phyloP scores from a whole-genome alignment of 164 flowering plant species.

The Macadamia integrifolia region DNA sequence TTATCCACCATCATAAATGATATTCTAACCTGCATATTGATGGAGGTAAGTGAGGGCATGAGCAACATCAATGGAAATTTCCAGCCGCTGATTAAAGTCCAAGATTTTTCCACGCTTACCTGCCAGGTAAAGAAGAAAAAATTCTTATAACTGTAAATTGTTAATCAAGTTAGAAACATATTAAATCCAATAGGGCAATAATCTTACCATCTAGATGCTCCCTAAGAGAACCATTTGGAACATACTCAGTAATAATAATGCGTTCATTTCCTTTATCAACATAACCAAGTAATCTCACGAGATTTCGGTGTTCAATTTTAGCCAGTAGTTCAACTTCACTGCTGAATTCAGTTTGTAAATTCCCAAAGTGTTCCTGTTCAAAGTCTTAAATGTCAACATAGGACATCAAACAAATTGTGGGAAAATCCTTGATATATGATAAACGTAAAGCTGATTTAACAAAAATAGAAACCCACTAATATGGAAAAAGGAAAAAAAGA shows the following conservation, averaged over 20 bases:
- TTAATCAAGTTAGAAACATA: not conserved
- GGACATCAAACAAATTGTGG: not conserved
- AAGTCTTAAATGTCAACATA: constrained; percentile 7
- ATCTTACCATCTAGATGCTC: constrained; percentile 94
- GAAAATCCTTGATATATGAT: not conserved
- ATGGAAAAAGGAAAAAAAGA: too few relatives aligned
- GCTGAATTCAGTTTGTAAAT: constrained; percentile 59
- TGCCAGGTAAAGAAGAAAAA: constrained; percentile 28
- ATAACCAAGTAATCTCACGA: constrained; percentile 89
- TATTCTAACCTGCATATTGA: constrained; percentile 55
- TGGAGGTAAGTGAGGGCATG: constrained; percentile 93
- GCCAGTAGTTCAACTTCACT: constrained; percentile 88
- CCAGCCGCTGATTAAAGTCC: constrained; percentile 89
- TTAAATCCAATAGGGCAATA: not conserved
- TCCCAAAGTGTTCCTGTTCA: constrained; percentile 65
- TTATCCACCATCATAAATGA: too few relatives aligned
- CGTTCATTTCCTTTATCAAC: constrained; percentile 85
- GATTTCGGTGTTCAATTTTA: constrained; percentile 85
- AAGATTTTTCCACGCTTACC: constrained; percentile 65
- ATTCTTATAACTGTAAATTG: not conserved
- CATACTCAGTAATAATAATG: constrained; percentile 79
- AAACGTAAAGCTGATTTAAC: not conserved
- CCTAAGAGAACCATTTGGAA: constrained; percentile 89
- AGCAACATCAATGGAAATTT: constrained; percentile 83
- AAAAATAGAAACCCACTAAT: too few relatives aligned